Conservation (phyloP, 2,329 filamentous ascomycete genomes). For the Capronia americana region DNA sequence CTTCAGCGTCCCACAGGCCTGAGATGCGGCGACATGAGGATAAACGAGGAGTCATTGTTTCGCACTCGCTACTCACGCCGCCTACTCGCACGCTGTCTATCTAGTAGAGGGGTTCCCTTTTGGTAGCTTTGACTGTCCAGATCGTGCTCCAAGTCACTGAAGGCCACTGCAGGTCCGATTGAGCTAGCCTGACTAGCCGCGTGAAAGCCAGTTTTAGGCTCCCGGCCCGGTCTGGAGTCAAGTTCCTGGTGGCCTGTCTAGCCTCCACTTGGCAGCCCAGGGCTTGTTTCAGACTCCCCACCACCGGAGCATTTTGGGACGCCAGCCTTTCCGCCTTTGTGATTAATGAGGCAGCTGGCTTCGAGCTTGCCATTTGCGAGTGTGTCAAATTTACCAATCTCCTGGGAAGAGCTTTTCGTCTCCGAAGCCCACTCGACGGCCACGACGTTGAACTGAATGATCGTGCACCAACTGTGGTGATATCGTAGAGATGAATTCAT, state of each 20-base stretch:
- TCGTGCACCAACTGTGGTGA: neutral
- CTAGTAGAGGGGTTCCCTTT: neutral
- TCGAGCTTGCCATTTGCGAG: slow-evolving; percentile 15
- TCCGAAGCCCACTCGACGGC: neutral
- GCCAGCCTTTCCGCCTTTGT: slow-evolving; percentile 10
- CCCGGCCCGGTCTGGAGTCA: slow-evolving; percentile 23
- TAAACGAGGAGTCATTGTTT: neutral
- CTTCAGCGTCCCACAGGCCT: neutral
- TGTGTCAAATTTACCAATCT: slow-evolving; percentile 25
- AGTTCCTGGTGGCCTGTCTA: slow-evolving; percentile 22
- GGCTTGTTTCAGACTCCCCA: slow-evolving; percentile 12
- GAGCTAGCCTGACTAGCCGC: slow-evolving; percentile 7
- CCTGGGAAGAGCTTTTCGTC: slow-evolving; percentile 3
- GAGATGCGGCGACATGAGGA: neutral
- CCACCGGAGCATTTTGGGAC: slow-evolving; percentile 19
- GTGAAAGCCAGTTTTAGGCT: slow-evolving; percentile 5
- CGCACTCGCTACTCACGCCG: neutral
- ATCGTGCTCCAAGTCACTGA: slow-evolving; percentile 3
- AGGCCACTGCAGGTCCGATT: slow-evolving; percentile 20
- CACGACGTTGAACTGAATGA: neutral
- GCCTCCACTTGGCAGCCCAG: neutral
- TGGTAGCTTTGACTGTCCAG: neutral
- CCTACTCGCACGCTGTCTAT: neutral
- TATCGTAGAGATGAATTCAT: neutral
- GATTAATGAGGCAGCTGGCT: neutral